Percentiles rank a stretch among this genome's conserved stretches.
Conservation (phyloP, 164 flowering plant species). For the Umbilicus rupestris region DNA sequence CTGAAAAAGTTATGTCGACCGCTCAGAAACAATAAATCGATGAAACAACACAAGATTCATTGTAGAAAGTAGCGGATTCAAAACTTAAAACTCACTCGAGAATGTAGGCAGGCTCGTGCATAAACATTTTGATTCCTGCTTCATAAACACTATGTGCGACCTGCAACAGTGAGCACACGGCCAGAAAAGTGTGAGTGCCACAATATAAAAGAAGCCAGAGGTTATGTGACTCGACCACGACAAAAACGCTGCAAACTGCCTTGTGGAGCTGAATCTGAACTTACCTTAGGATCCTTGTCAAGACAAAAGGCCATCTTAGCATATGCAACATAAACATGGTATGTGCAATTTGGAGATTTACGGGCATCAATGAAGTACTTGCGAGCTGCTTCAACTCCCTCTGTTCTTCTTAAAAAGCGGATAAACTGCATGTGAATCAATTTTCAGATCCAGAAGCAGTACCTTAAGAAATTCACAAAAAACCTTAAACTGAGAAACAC, state of each 20-base stretch:
- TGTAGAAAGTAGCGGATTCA: not conserved
- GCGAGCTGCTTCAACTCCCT: conserved; percentile 94
- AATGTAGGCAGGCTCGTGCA: conserved; percentile 91
- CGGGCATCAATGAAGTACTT: conserved; percentile 90
- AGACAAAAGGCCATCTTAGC: conserved; percentile 95
- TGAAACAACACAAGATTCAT: not conserved
- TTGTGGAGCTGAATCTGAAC: not conserved
- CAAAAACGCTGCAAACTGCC: not conserved
- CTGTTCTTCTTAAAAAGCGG: conserved; percentile 87
- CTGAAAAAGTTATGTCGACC: conserved; percentile 26
- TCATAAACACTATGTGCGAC: conserved; percentile 88
- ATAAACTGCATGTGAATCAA: conserved; percentile 44
- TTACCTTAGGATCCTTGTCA: conserved; percentile 92
- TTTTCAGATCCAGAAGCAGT: not conserved
- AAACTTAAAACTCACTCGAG: conserved; percentile 67
- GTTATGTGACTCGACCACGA: not conserved
- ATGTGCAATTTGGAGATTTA: conserved; percentile 78
- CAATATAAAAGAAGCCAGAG: not conserved
- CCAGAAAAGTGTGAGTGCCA: too few species aligned
- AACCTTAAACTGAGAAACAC: not conserved
- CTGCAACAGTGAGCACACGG: conserved; percentile 38
- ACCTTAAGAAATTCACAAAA: not conserved
- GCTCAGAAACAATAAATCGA: not conserved
- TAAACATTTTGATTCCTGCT: conserved; percentile 80
- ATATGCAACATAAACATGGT: conserved; percentile 92